A percentile compares a stretch with the other conserved stretches of the same genome.
These are phyloP conservation scores for Selaginella tamariscina DNA, from an alignment of 75 land plant genomes.

Conservation along the genomic window DNA sequence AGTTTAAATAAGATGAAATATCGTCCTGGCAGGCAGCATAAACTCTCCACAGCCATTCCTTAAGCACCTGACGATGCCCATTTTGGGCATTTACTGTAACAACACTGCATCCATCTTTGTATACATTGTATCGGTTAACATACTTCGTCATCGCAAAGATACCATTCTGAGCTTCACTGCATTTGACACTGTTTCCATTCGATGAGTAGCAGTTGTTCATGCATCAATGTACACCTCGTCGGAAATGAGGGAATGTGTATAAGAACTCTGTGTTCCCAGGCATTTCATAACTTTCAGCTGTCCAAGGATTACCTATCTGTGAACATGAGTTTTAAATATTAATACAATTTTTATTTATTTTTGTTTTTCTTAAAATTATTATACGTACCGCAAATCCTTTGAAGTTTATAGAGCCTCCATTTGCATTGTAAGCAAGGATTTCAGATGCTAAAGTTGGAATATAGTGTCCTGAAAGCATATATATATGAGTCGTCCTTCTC, in stretches of 20 bases:
- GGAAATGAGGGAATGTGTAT: slow-evolving; percentile 62
- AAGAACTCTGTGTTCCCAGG: slow-evolving; percentile 53
- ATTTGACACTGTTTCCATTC: slow-evolving; percentile 12
- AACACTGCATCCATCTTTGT: slow-evolving; percentile 37
- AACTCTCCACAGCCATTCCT: slow-evolving; percentile 1
- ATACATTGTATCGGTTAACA: slow-evolving; percentile 68
- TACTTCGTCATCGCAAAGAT: slow-evolving; percentile 16
- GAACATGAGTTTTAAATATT: too few relatives aligned
- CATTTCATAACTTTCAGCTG: slow-evolving; percentile 38
- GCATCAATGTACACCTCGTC: slow-evolving; percentile 38
- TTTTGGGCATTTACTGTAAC: slow-evolving; percentile 11
- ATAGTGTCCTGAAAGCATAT: slow-evolving; percentile 23
- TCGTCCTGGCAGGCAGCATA: slow-evolving; percentile 24
- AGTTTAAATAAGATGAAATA: slow-evolving; percentile 24
- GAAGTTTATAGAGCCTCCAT: slow-evolving; percentile 32
- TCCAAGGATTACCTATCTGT: slow-evolving; percentile 73
- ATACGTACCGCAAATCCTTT: slow-evolving; percentile 21
- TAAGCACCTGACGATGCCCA: slow-evolving; percentile 11
- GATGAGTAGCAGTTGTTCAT: slow-evolving; percentile 35
- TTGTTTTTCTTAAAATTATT: too few relatives aligned
- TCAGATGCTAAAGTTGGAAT: slow-evolving; percentile 28
- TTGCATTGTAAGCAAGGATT: slow-evolving; percentile 21
- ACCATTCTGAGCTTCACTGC: not conserved
- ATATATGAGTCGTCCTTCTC: not conserved
- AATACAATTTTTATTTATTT: too few relatives aligned